Base-by-base conservation (phyloP, 768 basidiomycete genomes). In the Daedaleopsis sinensis region DNA sequence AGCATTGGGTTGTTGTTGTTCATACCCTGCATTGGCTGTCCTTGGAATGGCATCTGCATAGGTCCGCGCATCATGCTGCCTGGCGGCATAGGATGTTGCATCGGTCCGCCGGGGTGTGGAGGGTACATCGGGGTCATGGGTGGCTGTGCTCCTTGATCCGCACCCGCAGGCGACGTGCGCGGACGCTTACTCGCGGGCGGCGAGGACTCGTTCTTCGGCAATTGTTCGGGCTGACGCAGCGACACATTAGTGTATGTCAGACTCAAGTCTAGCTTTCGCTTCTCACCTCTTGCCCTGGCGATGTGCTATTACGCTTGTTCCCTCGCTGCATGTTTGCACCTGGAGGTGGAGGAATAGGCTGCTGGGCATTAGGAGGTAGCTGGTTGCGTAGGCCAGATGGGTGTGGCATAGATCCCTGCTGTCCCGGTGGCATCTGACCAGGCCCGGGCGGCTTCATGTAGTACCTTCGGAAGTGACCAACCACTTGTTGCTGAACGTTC, bases 21-120 rank as follows among this genome's bases (percentile, higher is more conserved):
- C 63, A 70, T 67, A 63, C 66, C 65, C n/a, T 36, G 59, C 61
- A 73, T 72, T 18, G 76, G 73, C 52, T 58, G 70, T 0, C 59
- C 61, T 5, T 70, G 66, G 48, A 75, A 77, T 10, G 65, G 68
- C 71, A 78, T 74, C 37, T 70, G 73, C 60, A 72, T 72, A 39
- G 57, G 65, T n/a, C n/a, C n/a, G 8, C 67, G 46, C 54, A 77
- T 68, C 76, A 83, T 76, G 67, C 72, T 72, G 21, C 76, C 76
- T 49, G 72, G 67, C 71, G 77, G 76, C 46, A 74, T 76, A 49
- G 75, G 77, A n/a, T 71, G 73, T 23, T 62, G 72, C 59, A 59
- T 62, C n/a, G 47, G 64, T 21, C 36, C 57, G 44, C 77, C 77
- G 19, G 73, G 78, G 53, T 74, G 76, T 9, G 74, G 71, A 18